Evolutionary conservation across 2,329 filamentous ascomycete species (phyloP).

Genomic region (Fusarium sp.): DNA sequence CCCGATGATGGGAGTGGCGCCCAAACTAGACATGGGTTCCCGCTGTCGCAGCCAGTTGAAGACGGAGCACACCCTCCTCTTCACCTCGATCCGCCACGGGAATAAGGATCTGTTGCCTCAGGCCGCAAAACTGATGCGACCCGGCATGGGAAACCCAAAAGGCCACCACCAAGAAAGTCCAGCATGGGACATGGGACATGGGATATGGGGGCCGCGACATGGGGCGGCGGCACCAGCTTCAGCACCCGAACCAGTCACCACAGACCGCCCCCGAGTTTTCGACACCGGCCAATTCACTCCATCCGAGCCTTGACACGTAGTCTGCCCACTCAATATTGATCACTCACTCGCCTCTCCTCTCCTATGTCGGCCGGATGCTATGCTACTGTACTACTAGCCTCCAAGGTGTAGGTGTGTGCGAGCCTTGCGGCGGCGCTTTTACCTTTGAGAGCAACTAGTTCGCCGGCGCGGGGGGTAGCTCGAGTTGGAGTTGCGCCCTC

Average conservation of each 20-base stretch:
- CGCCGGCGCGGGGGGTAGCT: constrained; percentile 2
- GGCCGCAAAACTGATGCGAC: constrained; percentile 40
- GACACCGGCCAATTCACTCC: constrained; percentile 28
- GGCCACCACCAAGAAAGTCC: constrained; percentile 28
- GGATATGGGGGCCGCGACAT: constrained; percentile 10
- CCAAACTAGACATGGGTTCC: constrained; percentile 38
- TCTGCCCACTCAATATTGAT: constrained; percentile 24
- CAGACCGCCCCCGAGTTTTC: constrained; percentile 38
- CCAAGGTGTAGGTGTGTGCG: constrained; percentile 19
- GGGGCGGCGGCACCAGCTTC: constrained; percentile 21
- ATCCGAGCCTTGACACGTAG: constrained; percentile 34
- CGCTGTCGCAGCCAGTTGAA: constrained; percentile 39
- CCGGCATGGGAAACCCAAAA: constrained; percentile 44
- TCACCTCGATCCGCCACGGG: constrained; percentile 32
- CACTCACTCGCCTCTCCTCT: constrained; percentile 13
- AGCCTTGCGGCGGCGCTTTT: constrained; percentile 12
- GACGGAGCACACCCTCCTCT: constrained; percentile 30
- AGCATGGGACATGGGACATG: constrained; percentile 21
- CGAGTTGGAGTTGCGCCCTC: constrained; percentile 1
- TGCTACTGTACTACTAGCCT: constrained; percentile 7
- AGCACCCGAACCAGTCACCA: constrained; percentile 30
- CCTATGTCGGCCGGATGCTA: constrained; percentile 35
- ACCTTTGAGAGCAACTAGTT: constrained; percentile 10
- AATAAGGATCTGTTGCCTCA: constrained; percentile 42
- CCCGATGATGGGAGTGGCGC: constrained; percentile 48